Evolutionary conservation across 331 rosid genomes (phyloP).

Genomic region (Spiraea crenata): DNA sequence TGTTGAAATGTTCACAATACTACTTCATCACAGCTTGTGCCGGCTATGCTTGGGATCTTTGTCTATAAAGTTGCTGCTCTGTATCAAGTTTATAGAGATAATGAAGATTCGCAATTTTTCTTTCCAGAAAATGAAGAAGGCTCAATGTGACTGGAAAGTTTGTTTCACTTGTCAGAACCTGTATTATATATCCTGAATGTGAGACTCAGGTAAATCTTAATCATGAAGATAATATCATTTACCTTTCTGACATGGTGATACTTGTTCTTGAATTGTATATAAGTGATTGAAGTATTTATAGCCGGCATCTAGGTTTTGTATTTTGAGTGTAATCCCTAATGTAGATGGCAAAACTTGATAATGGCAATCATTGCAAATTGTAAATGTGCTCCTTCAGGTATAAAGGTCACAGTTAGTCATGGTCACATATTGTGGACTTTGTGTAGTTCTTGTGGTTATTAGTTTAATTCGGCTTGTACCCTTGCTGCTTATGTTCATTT

Average conservation of each 20-base stretch:
- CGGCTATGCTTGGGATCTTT: conserved; percentile 92
- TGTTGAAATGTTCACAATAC: not conserved
- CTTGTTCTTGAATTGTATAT: not conserved
- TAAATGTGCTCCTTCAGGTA: conserved; percentile 16
- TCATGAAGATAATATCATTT: not conserved
- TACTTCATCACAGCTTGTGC: conserved; percentile 58
- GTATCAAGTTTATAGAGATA: conserved; percentile 90
- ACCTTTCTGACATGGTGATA: not conserved
- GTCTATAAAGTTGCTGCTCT: conserved; percentile 89
- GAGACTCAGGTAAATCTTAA: conserved; percentile 68
- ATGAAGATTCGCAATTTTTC: conserved; percentile 56
- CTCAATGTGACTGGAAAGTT: conserved; percentile 24
- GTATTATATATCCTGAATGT: conserved; percentile 4
- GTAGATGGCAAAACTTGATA: conserved; percentile 12
- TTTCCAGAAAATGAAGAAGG: conserved; percentile 59
- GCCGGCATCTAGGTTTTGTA: not conserved
- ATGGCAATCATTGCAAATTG: conserved; percentile 15
- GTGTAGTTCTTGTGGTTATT: too few species aligned
- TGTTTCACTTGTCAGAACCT: not conserved
- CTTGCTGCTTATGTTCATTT: too few species aligned
- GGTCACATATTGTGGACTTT: too few species aligned
- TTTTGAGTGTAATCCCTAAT: not conserved
- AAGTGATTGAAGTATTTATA: not conserved
- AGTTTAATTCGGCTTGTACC: too few species aligned
- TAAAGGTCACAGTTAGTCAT: too few species aligned